A percentile compares a stretch with the other conserved stretches of the same genome.
Evolutionary conservation across 148 eudicot genomes (phyloP).

Genomic region (Silene conica): DNA sequence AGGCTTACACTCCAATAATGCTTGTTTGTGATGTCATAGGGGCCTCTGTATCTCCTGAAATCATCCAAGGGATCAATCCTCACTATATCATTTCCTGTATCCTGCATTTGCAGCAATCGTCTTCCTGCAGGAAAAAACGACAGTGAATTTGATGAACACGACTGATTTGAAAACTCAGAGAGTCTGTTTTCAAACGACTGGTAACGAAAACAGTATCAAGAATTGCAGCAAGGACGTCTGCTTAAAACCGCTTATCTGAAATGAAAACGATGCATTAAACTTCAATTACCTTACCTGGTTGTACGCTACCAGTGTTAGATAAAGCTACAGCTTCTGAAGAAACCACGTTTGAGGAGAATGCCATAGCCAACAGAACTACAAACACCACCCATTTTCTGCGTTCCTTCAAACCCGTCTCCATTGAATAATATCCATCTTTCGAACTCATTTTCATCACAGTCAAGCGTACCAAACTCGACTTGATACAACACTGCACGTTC

Average conservation of each 20-base stretch:
- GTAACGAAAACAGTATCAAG: background rate
- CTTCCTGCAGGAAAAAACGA: conserved; percentile 24
- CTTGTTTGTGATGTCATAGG: conserved; percentile 52
- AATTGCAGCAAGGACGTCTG: background rate
- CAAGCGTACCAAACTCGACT: background rate
- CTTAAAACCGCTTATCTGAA: background rate
- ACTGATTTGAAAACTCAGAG: too few species aligned
- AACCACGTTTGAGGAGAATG: conserved; percentile 20
- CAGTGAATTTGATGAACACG: background rate
- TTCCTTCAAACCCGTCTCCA: conserved; percentile 12
- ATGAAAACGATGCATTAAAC: background rate
- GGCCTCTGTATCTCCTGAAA: conserved; percentile 64
- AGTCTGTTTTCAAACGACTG: background rate
- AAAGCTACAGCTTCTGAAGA: conserved; percentile 18
- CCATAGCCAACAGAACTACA: conserved; percentile 6
- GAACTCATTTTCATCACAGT: background rate
- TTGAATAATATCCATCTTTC: too few species aligned
- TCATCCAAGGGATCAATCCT: conserved; percentile 59
- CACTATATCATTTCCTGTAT: conserved; percentile 35
- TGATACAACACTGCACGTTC: background rate
- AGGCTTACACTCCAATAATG: conserved; percentile 84
- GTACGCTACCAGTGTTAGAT: background rate
- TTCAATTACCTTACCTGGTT: conserved; percentile 27
- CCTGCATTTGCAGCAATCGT: conserved; percentile 26
- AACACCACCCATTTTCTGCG: conserved; percentile 3